phyloP scores from a whole-genome alignment of 2,329 filamentous ascomycete species.

The Hypoxylon sp. region DNA sequence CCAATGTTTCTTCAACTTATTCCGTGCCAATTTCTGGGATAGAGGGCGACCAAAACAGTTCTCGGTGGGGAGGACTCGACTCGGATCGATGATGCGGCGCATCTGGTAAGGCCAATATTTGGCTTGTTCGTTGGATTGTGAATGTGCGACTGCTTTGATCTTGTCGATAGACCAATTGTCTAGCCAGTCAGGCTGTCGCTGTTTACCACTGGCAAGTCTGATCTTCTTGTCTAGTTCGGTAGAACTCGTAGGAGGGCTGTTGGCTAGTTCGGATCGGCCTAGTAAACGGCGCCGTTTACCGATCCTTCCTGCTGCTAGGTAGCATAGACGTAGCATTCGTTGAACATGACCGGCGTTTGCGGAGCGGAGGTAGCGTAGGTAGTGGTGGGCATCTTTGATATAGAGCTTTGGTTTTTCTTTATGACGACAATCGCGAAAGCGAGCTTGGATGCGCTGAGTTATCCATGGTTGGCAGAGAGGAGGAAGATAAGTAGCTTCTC shows the following conservation, averaged over 20 bases:
- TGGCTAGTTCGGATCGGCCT: constrained; percentile 57
- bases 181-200: constrained; percentile 58
- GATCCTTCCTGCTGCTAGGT: constrained; percentile 66
- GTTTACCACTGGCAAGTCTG: constrained; percentile 13
- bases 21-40: constrained; percentile 57
- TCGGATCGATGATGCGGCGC: constrained; percentile 56
- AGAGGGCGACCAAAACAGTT: constrained; percentile 68
- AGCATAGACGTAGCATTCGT: constrained; percentile 65
- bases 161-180: constrained; percentile 66
- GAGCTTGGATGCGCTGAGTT: constrained; percentile 59
- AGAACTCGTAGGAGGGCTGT: constrained; percentile 59
- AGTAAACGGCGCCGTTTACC: constrained; percentile 68
- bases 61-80: constrained; percentile 56
- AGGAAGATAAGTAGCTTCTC: constrained; percentile 73
- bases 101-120: constrained; percentile 50
- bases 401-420: constrained; percentile 49
- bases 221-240: constrained; percentile 57
- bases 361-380: constrained; percentile 66
- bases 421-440: constrained; percentile 62
- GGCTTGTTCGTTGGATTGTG: constrained; percentile 59
- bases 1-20: constrained; percentile 66
- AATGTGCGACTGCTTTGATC: constrained; percentile 59
- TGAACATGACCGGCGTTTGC: constrained; percentile 66
- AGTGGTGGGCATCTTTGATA: constrained; percentile 60
- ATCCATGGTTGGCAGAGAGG: constrained; percentile 64